Base-by-base conservation (phyloP, 768 basidiomycete species). In the Russula sp. region DNA sequence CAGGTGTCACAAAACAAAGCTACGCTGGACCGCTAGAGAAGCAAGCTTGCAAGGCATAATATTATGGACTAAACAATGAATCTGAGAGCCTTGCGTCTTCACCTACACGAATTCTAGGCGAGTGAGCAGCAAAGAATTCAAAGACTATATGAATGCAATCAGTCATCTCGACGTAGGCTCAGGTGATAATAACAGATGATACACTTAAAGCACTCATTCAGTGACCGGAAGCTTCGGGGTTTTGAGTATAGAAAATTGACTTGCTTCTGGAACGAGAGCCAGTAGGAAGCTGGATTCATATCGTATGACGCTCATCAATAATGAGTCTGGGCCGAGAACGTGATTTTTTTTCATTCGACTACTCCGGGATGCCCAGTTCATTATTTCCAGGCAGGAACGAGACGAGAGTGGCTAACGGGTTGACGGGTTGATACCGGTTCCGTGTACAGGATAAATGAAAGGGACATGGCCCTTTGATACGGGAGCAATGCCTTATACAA, bases 291-390 rank as follows among this genome's bases (percentile, higher is more conserved):
- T 14, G 40, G 11, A 40, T 13, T 8, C 11, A 16, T 18, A 47
- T 6, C 31, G 42, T 32, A 27, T 34, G 20, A 50, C 14, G 31
- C 20, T 35, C 49, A 56, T 56, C 42, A 27, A 11, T 18, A 37
- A 50, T n/a, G 42, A 32, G 22, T 37, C 32, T 22, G 40, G 58
- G 39, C 31, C 31, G 34, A 47, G 22, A 35, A 39, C 51, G 57
- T 55, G 57, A 32, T 44, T 40, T 22, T 7, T 9, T 53, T 48
- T 42, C 37, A 40, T 63, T 35, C 32, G 39, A 52, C 1, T n/a
- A n/a, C 52, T 53, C 51, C 62, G 44, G 47, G 51, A 40, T 49
- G 20, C 31, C 57, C 62, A 58, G 44, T 27, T 58, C 50, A 52
- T 37, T 3, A 7, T 48, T 45, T 50, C 13, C 20, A n/a, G 7